Base-by-base conservation (phyloP, 2,329 filamentous ascomycete species). In the Rachicladosporium sp. region DNA sequence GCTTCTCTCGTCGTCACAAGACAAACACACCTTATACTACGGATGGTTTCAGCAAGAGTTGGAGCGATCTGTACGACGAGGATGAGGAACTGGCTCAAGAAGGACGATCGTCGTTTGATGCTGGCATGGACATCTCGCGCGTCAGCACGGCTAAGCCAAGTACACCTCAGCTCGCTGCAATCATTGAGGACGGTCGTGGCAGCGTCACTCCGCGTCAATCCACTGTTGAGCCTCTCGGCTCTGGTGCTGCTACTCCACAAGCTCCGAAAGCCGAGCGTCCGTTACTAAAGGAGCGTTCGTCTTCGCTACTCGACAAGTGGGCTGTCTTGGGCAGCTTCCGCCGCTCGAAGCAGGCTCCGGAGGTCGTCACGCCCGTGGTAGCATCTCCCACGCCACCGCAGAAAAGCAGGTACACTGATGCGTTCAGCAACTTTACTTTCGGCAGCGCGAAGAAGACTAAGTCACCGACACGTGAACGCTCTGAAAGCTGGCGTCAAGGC, bases 41-140 rank as follows among this genome's bases (percentile, higher is more conserved):
- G 44, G 52, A 42, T 40, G 69, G 74, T 35, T 84, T 93, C 35
- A 94, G 91, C 41, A 96, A 96, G 80, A 96, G 91, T 69, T 98
- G 91, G 91, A 94, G 88, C 55, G 91, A 98, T 60, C 78, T 96
- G 61, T 95, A 87, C 81, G 89, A 96, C 43, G 89, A 96, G 60
- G 89, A 96, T 39, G 87, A 91, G 54, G 60, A 83, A 47, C 74
- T 83, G 50, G 69, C 71, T 15, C 73, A 80, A 51, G 77, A 81
- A 54, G 56, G 82, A 46, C 47, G 47, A 23, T 37, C 46, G 19
- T 52, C 54, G 12, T 47, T 53, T 15, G 71, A 71, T 45, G 71
- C 71, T 45, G 47, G 45, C 11, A 46, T 50, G 32, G 54, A 56
- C 39, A 54, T 60, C 29, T 57, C 63, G 43, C 62, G 61, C 44